Evolutionary conservation across 768 basidiomycete genomes (phyloP).

Genomic region (Amanita muscaria): DNA sequence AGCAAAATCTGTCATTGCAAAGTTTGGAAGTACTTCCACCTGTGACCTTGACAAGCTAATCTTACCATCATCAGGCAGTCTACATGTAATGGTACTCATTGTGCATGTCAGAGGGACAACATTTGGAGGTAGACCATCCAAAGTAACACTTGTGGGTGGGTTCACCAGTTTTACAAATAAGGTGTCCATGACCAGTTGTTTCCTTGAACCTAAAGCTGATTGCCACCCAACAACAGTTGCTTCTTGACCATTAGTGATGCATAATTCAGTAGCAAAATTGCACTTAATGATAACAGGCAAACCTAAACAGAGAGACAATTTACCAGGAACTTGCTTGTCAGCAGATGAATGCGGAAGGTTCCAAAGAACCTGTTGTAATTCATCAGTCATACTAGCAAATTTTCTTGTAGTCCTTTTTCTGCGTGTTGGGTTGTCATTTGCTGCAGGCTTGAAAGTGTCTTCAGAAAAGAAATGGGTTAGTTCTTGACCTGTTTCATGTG

Average conservation of each 20-base stretch:
- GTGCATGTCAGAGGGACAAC: neutral
- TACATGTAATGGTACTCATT: neutral
- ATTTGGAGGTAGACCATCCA: neutral
- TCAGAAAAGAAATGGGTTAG: constrained; percentile 22
- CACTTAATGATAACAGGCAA: too few species aligned
- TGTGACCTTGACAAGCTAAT: constrained; percentile 14
- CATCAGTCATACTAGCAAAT: constrained; percentile 9
- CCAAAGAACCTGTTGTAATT: too few species aligned
- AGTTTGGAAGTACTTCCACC: constrained; percentile 15
- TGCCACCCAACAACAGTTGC: constrained; percentile 24
- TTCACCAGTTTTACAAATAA: constrained; percentile 14
- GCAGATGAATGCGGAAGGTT: too few species aligned
- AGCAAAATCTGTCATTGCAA: constrained; percentile 15
- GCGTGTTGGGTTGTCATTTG: constrained; percentile 1
- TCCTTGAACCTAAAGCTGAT: constrained; percentile 8
- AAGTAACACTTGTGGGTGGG: neutral
- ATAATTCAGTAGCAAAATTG: too few species aligned
- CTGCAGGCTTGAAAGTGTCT: constrained; percentile 9
- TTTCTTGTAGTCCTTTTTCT: neutral
- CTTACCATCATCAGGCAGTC: constrained; percentile 13
- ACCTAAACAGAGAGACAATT: constrained; percentile 21
- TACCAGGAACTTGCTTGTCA: too few species aligned
- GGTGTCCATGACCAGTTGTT: constrained; percentile 19
- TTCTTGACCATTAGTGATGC: constrained; percentile 28
- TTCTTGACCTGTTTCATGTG: constrained; percentile 16